Evolutionary conservation across 192 early-diverging fungal genomes (phyloP).

Genomic region (Rhizophagus clarus): DNA sequence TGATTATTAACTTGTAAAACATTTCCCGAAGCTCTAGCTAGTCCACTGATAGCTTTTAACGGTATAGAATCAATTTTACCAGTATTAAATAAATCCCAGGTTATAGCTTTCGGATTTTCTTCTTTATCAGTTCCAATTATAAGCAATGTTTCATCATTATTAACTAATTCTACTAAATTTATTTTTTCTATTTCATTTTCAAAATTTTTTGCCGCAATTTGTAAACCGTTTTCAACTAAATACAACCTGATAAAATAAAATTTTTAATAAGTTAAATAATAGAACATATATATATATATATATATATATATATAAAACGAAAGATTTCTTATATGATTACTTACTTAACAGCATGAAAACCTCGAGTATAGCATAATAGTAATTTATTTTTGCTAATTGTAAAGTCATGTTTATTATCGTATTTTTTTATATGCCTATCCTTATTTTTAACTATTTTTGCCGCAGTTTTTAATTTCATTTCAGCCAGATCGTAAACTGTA

Average conservation of each 20-base stretch:
- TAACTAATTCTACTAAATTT: neutral
- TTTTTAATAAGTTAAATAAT: neutral
- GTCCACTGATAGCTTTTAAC: neutral
- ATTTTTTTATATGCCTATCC: neutral
- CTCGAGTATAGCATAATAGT: neutral
- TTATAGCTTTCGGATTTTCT: neutral
- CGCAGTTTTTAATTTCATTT: neutral
- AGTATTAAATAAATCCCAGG: neutral
- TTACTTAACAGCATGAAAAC: neutral
- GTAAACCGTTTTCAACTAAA: neutral
- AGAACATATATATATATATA: no score
- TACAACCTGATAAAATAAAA: neutral
- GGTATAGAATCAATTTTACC: neutral
- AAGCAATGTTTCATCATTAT: neutral
- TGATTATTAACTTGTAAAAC: neutral
- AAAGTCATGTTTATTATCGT: neutral
- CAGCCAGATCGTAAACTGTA: neutral
- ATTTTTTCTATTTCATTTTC: neutral
- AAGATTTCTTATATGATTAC: neutral
- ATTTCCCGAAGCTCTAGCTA: neutral
- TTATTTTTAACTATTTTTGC: neutral
- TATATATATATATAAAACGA: no score
- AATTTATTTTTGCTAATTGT: neutral
- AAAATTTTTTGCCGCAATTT: neutral
- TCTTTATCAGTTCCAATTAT: neutral